Base-by-base conservation (phyloP, 371 early-diverging fungal species). In the Mycotypha africana region DNA sequence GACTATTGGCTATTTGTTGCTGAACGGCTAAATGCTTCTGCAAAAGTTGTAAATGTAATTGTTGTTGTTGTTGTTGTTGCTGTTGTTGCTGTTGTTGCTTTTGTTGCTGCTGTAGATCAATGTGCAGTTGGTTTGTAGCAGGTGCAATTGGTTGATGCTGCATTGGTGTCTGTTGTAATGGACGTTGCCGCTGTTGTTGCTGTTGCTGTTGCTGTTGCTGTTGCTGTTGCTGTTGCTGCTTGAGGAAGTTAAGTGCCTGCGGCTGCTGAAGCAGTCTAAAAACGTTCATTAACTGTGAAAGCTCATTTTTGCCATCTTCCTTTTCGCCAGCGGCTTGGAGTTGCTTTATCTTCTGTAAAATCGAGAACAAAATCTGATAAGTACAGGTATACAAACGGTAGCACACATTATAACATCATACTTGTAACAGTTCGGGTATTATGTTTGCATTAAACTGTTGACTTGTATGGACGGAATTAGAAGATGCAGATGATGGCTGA, bases 231-330 rank as follows among this genome's bases (percentile, higher is more conserved):
- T 51, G 65, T 8, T 47, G n/a, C n/a, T n/a, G n/a, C n/a, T n/a
- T n/a, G n/a, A n/a, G n/a, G 51, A 12, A 26, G 41, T 2, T 45
- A 14, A 24, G 42, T 12, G 21, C 43, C 28, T 51, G 53, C 35
- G 40, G 53, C 28, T 68, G 67, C 38, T 75, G 76, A 12, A 70
- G 62, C 19, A 76, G 66, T 33, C 84, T 76, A 25, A 89, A 47
- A 16, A 83, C 48, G 20, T 67, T 63, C 74, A 85, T 70, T n/a
- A 85, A 56, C 47, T 81, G 78, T 15, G 85, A 83, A 46, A 74
- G 77, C 49, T 87, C 86, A 24, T 73, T 74, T 49, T 76, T 78
- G 37, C 73, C 84, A 38, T 80, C 78, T 67, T 89, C 89, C 14
- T 80, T 84, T 28, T 79, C 84, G 12, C 89, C 88, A 24, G 62